phyloP scores from a whole-genome alignment of 176 grass and related monocot species.

The Rhipidocladum racemiflorum region DNA sequence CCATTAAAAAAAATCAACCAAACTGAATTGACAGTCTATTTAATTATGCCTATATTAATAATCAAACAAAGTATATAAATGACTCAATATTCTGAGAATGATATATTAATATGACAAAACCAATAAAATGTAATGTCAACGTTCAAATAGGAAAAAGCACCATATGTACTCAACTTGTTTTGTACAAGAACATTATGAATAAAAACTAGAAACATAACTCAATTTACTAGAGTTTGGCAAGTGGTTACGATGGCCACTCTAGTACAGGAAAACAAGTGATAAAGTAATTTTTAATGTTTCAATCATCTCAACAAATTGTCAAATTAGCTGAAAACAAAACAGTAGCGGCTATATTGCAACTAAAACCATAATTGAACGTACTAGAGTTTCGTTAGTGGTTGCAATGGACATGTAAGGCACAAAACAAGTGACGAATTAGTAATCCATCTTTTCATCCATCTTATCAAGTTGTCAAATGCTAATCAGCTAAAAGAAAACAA shows the following conservation, averaged over 20 bases:
- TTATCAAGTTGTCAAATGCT: no score
- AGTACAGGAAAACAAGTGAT: neutral
- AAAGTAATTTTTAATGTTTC: no score
- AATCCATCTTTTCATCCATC: no score
- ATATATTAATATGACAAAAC: neutral
- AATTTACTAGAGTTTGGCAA: neutral
- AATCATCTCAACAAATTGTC: no score
- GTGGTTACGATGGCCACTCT: neutral
- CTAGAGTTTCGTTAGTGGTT: no score
- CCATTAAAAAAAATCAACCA: neutral
- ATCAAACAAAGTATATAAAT: neutral
- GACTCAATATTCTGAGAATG: constrained; percentile 7
- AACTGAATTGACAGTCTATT: neutral
- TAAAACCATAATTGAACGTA: no score
- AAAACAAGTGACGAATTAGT: no score
- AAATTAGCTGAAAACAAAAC: no score
- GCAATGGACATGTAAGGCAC: no score
- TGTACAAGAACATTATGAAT: neutral
- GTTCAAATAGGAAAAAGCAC: neutral
- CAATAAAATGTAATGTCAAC: neutral
- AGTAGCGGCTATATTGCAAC: no score
- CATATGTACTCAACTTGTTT: neutral
- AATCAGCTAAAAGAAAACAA: no score
- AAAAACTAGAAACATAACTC: neutral
- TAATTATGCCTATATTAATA: neutral